Conservation (phyloP, 1,139 yeast species). For the Sugiyamaella sp. region DNA sequence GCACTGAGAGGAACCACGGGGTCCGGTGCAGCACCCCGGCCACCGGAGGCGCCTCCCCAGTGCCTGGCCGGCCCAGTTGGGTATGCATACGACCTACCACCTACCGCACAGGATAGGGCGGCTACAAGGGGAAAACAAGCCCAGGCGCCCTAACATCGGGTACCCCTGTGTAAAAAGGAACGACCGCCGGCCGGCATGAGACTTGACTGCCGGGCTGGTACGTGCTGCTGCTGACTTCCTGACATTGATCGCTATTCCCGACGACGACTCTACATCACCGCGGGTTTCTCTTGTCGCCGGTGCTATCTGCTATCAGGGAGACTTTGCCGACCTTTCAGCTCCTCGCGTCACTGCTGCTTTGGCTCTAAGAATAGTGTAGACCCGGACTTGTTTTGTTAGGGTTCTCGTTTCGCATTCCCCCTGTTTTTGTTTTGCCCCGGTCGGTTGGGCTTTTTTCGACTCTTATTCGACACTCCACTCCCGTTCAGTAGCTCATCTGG, state of each 20-base stretch:
- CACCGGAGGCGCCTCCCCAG: neutral
- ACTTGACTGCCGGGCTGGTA: too few relatives aligned
- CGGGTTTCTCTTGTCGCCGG: too few relatives aligned
- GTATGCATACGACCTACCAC: conserved; percentile 1
- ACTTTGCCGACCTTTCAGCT: neutral
- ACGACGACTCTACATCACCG: too few relatives aligned
- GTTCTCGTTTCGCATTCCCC: neutral
- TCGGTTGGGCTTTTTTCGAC: neutral
- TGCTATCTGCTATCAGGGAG: too few relatives aligned
- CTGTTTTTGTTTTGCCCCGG: neutral
- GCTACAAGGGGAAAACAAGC: conserved; percentile 1
- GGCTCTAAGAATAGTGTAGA: neutral
- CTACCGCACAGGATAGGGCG: neutral
- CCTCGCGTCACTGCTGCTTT: neutral
- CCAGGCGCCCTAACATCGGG: conserved; percentile 8
- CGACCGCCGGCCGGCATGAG: too few relatives aligned
- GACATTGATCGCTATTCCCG: too few relatives aligned
- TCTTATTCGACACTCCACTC: too few relatives aligned
- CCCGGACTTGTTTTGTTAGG: neutral
- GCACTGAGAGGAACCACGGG: neutral
- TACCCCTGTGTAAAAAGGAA: conserved; percentile 17
- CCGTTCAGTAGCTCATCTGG: too few relatives aligned
- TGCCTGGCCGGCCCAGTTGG: neutral
- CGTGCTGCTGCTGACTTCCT: too few relatives aligned
- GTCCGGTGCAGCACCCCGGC: neutral